A percentile compares a stretch with the other conserved stretches of the same genome.
Evolutionary conservation across 305 asterid species (phyloP).

Genomic region (Fraxinus angustifolia): DNA sequence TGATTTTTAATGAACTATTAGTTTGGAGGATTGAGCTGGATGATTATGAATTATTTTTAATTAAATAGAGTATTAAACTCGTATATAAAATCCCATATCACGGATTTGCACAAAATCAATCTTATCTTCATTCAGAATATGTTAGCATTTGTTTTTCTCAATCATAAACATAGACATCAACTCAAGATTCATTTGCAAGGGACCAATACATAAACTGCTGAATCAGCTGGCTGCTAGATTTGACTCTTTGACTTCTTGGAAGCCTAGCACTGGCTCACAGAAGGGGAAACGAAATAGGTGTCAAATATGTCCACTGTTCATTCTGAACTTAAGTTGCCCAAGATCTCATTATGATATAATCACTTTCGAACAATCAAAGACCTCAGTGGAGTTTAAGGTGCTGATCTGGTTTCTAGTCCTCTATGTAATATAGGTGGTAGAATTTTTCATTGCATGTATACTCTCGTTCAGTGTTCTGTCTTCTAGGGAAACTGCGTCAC

Average conservation of each 20-base stretch:
- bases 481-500: conserved; percentile 14
- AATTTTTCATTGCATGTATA: conserved; percentile 9
- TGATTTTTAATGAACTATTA: conserved; percentile 27
- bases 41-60: not conserved
- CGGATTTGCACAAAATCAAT: not conserved
- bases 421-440: conserved; percentile 4
- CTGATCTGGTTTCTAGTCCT: conserved; percentile 16
- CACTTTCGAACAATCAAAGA: conserved; percentile 61
- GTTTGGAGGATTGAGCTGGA: conserved; percentile 6
- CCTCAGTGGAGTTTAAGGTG: conserved; percentile 84
- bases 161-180: conserved; percentile 65
- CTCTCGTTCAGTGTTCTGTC: conserved; percentile 10
- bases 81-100: not conserved
- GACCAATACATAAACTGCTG: conserved; percentile 82
- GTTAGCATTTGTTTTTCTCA: conserved; percentile 45
- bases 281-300: conserved; percentile 48
- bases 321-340: conserved; percentile 76
- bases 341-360: conserved; percentile 65
- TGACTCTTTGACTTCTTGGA: conserved; percentile 38
- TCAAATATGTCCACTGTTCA: conserved; percentile 57
- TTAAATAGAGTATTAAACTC: not conserved
- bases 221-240: conserved; percentile 69
- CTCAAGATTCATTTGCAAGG: conserved; percentile 83
- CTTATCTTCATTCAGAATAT: not conserved
- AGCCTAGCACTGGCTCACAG: conserved; percentile 29